These are phyloP conservation scores for Spongiforma sp. DNA, from an alignment of 1,284 basidiomycete species.

Conservation along the genomic window DNA sequence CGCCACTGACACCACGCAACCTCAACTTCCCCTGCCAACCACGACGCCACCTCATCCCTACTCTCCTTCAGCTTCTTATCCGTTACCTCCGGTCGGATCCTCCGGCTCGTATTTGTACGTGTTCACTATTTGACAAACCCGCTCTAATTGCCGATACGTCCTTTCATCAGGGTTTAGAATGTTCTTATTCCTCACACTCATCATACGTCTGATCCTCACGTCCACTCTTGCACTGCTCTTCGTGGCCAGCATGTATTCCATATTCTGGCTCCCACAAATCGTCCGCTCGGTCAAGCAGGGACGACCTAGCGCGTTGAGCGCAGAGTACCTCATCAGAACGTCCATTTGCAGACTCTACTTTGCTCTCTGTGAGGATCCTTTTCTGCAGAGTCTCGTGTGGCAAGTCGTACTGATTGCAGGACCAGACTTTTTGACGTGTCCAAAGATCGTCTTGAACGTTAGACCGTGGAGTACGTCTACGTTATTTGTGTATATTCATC, in stretches of 20 bases:
- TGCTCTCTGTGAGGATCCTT: conserved; percentile 67
- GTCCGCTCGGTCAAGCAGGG: conserved; percentile 76
- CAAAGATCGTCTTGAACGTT: conserved; percentile 85
- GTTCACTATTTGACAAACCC: neutral
- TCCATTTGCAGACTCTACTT: conserved; percentile 74
- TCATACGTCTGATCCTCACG: conserved; percentile 75
- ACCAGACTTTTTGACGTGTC: conserved; percentile 81
- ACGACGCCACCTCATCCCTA: conserved; percentile 25
- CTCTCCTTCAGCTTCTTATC: conserved; percentile 56
- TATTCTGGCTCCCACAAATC: conserved; percentile 87
- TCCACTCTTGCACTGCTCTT: conserved; percentile 75
- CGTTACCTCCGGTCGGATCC: conserved; percentile 71
- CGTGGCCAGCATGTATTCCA: conserved; percentile 72
- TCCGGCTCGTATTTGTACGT: conserved; percentile 71
- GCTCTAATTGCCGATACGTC: neutral
- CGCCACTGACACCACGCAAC: conserved; percentile 14
- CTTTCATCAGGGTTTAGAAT: conserved; percentile 74
- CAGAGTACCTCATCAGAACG: conserved; percentile 80
- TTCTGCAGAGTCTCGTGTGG: neutral
- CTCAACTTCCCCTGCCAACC: conserved; percentile 21
- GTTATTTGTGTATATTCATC: neutral
- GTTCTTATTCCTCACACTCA: conserved; percentile 68
- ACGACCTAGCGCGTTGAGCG: conserved; percentile 61
- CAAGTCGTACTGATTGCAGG: conserved; percentile 4
- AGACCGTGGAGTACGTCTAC: conserved; percentile 62